Percentiles rank a stretch among this genome's conserved stretches.
phyloP scores from a whole-genome alignment of 495 filamentous ascomycete genomes.

The Aspergillus baeticus region DNA sequence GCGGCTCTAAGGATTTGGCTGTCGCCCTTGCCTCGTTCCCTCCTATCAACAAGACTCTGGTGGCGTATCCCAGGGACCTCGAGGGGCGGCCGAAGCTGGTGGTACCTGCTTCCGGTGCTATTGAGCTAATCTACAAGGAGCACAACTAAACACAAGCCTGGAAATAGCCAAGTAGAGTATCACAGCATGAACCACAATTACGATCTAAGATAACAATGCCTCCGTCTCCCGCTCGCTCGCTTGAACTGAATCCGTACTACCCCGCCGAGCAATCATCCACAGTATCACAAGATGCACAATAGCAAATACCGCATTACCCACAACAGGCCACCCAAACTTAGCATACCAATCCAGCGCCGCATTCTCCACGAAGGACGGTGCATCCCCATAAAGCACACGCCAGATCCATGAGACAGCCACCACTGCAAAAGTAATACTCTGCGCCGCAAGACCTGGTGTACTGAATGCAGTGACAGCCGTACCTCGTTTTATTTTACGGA shows the following conservation, averaged over 20 bases:
- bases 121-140: not conserved
- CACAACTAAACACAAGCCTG: not conserved
- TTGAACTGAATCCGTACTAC: not conserved
- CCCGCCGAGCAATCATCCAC: not conserved
- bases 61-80: not conserved
- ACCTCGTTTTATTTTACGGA: not conserved
- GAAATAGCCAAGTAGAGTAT: not conserved
- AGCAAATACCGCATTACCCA: not conserved
- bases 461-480: not conserved
- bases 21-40: not conserved
- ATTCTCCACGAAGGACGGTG: not conserved
- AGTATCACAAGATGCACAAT: not conserved
- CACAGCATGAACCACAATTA: not conserved
- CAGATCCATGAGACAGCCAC: constrained; percentile 2
- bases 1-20: not conserved
- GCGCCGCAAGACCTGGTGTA: not conserved
- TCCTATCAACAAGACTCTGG: not conserved
- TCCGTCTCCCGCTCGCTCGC: not conserved
- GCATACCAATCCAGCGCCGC: not conserved
- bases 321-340: not conserved
- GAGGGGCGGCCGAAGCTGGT: not conserved
- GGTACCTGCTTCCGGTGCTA: not conserved
- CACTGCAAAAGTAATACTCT: not conserved
- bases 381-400: not conserved
- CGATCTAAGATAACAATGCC: not conserved